phyloP scores from a whole-genome alignment of 2,329 filamentous ascomycete genomes.

The Anisogramma anomala region DNA sequence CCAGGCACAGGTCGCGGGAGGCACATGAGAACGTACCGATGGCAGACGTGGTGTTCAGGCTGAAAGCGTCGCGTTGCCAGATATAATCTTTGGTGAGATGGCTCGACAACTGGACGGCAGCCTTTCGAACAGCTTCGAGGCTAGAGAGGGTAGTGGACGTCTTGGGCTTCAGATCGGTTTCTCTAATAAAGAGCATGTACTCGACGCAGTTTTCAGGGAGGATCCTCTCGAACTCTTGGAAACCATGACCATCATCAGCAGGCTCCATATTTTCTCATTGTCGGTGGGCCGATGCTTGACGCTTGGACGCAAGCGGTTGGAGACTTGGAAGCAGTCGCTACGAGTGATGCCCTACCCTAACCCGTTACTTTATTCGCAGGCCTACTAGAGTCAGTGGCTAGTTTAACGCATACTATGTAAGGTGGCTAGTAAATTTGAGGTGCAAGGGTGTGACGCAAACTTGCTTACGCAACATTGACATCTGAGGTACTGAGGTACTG shows the following conservation, averaged over 20 bases:
- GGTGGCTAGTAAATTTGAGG: too few relatives aligned
- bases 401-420: too few relatives aligned
- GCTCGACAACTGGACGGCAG: conserved; percentile 50
- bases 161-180: conserved; percentile 41
- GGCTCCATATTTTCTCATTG: too few relatives aligned
- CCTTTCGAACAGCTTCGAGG: conserved; percentile 62
- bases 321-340: too few relatives aligned
- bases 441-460: too few relatives aligned
- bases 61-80: conserved; percentile 82
- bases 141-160: conserved; percentile 50
- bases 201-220: conserved; percentile 78
- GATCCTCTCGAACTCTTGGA: conserved; percentile 23
- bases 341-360: too few relatives aligned
- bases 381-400: too few relatives aligned
- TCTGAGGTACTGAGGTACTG: too few relatives aligned
- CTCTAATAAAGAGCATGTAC: conserved; percentile 66
- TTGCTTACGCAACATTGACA: too few relatives aligned
- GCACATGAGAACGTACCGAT: conserved; percentile 34
- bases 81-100: conserved; percentile 73
- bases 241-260: conserved; percentile 7
- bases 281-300: not conserved
- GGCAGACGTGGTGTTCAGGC: conserved; percentile 51
- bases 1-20: not conserved
- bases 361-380: too few relatives aligned
- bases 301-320: not conserved